These are phyloP conservation scores for Plectosphaerella plurivora DNA, from an alignment of 2,329 filamentous ascomycete species.

Conservation along the genomic window DNA sequence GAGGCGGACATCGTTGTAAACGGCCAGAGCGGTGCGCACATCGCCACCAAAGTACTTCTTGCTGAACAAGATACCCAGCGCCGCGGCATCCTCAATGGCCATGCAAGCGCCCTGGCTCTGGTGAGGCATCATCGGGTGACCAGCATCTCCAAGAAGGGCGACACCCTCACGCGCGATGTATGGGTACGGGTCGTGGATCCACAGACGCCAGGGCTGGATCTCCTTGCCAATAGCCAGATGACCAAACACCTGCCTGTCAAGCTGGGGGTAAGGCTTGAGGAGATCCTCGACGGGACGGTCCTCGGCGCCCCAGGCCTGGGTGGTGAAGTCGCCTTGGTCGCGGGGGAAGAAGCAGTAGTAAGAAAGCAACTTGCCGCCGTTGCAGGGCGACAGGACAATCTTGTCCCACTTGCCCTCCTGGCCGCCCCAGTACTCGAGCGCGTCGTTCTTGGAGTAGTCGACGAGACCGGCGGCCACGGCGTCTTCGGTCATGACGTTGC, in stretches of 20 bases:
- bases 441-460: conserved; percentile 56
- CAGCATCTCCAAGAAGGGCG: conserved; percentile 62
- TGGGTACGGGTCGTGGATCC: conserved; percentile 57
- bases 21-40: conserved; percentile 38
- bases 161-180: conserved; percentile 46
- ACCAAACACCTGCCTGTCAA: conserved; percentile 52
- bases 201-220: conserved; percentile 63
- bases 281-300: conserved; percentile 52
- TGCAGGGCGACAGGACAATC: conserved; percentile 67
- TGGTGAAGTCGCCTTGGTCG: conserved; percentile 54
- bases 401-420: conserved; percentile 61
- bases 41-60: conserved; percentile 40
- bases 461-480: conserved; percentile 55
- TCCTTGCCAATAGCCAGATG: conserved; percentile 59
- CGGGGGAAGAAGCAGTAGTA: conserved; percentile 69
- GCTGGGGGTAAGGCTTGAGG: conserved; percentile 53
- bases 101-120: conserved; percentile 67
- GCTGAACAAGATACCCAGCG: conserved; percentile 57
- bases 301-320: conserved; percentile 54
- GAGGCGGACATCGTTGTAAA: conserved; percentile 49
- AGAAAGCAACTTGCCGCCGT: conserved; percentile 58
- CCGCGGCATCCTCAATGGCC: conserved; percentile 64
- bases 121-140: conserved; percentile 58
- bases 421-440: conserved; percentile 68
- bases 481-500: conserved; percentile 59